Evolutionary conservation across 345 rosid genomes (phyloP).

Genomic region (Murraya koenigii): DNA sequence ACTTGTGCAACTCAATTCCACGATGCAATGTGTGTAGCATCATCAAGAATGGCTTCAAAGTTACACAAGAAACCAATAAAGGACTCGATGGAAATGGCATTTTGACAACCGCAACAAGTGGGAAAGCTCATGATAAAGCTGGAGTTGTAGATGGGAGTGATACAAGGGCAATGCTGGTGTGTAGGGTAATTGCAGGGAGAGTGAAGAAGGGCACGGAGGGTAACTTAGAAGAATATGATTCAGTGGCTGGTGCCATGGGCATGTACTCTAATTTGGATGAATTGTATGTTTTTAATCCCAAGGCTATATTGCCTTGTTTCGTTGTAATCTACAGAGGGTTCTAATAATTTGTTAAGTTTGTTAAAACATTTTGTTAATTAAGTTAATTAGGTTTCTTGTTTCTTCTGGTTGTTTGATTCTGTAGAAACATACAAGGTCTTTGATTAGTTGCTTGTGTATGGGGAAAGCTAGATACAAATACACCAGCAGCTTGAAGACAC

Average conservation of each 20-base stretch:
- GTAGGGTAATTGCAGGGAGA: conserved; percentile 75
- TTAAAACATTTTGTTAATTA: background rate
- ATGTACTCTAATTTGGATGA: conserved; percentile 66
- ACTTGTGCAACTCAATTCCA: conserved; percentile 55
- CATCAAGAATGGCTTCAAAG: conserved; percentile 62
- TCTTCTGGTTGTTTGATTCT: background rate
- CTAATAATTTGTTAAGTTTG: conserved; percentile 11
- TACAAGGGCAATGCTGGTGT: conserved; percentile 72
- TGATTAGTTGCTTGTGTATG: background rate
- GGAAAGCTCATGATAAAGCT: conserved; percentile 66
- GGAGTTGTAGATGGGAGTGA: conserved; percentile 24
- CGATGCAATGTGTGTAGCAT: conserved; percentile 55
- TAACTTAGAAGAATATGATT: conserved; percentile 54
- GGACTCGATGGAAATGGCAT: conserved; percentile 36
- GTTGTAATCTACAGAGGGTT: conserved; percentile 66
- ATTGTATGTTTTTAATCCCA: conserved; percentile 57
- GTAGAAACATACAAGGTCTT: background rate
- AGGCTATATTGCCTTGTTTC: conserved; percentile 78
- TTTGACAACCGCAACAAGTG: conserved; percentile 75
- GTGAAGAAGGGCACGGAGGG: conserved; percentile 55
- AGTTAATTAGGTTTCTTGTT: background rate
- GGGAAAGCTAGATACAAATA: background rate
- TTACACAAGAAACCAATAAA: conserved; percentile 15
- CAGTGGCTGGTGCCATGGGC: conserved; percentile 50
- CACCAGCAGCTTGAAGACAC: background rate